These are phyloP conservation scores for Serendipita sp. DNA, from an alignment of 768 basidiomycete genomes.

Conservation along the genomic window DNA sequence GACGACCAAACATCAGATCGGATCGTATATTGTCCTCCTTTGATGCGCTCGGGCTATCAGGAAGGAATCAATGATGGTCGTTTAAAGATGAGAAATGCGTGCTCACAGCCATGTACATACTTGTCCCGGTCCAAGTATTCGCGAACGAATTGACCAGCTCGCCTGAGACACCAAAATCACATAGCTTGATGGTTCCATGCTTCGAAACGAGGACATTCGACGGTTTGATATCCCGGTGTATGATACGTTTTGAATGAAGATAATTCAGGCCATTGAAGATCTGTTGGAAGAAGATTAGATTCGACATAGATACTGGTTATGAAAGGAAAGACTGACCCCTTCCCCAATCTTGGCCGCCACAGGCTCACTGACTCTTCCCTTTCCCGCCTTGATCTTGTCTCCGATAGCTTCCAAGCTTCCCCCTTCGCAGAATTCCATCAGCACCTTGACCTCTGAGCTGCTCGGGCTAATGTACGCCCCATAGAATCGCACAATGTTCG, in stretches of 20 bases:
- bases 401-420: constrained; percentile 83
- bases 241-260: constrained; percentile 78
- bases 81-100: not conserved
- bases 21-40: constrained; percentile 82
- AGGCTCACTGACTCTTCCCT: constrained; percentile 68
- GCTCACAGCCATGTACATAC: constrained; percentile 97
- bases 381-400: constrained; percentile 62
- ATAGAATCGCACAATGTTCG: constrained; percentile 82
- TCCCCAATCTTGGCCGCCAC: constrained; percentile 32
- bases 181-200: constrained; percentile 80
- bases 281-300: constrained; percentile 23
- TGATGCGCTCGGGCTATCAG: constrained; percentile 82
- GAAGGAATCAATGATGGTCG: constrained; percentile 8
- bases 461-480: constrained; percentile 83
- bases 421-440: constrained; percentile 84
- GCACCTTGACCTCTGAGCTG: constrained; percentile 83
- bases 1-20: constrained; percentile 98
- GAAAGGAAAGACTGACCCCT: constrained; percentile 7
- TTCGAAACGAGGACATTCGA: constrained; percentile 82
- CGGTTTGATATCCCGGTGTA: constrained; percentile 92
- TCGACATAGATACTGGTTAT: not conserved
- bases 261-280: constrained; percentile 86
- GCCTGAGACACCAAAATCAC: constrained; percentile 96
- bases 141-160: constrained; percentile 84
- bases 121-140: constrained; percentile 94